phyloP scores from a whole-genome alignment of 2,329 filamentous ascomycete species.

The Aspergillus bombycis region DNA sequence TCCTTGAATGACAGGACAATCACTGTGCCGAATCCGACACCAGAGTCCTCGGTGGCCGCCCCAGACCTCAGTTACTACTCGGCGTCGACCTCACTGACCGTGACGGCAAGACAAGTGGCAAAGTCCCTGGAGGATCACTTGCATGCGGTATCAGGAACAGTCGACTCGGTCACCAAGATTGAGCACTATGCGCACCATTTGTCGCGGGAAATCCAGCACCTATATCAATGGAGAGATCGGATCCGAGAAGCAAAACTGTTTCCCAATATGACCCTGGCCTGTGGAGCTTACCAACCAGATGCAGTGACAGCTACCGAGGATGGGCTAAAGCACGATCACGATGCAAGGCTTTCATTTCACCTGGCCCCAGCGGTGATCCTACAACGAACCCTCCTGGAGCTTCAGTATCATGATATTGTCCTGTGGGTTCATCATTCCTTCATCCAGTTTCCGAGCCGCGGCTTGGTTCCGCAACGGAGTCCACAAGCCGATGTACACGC shows the following conservation, averaged over 20 bases:
- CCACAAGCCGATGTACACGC: constrained; percentile 19
- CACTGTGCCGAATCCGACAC: neutral
- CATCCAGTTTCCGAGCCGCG: constrained; percentile 15
- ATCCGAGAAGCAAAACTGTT: neutral
- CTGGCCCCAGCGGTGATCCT: neutral
- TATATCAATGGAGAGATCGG: neutral
- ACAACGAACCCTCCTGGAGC: neutral
- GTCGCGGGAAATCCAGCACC: neutral
- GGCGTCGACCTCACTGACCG: neutral
- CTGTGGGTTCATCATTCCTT: neutral
- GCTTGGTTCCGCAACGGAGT: constrained; percentile 11
- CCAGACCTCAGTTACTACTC: neutral
- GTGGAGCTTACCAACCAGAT: neutral
- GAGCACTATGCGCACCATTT: neutral
- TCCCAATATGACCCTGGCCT: neutral
- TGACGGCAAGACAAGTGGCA: neutral
- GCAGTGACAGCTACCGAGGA: neutral
- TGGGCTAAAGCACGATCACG: neutral
- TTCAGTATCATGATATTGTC: neutral
- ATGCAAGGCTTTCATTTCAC: neutral
- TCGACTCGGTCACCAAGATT: neutral
- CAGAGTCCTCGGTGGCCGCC: neutral
- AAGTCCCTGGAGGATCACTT: neutral
- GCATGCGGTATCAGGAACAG: neutral
- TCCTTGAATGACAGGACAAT: neutral